These are phyloP conservation scores for Cadophora malorum DNA, from an alignment of 2,329 filamentous ascomycete species.

Conservation along the genomic window DNA sequence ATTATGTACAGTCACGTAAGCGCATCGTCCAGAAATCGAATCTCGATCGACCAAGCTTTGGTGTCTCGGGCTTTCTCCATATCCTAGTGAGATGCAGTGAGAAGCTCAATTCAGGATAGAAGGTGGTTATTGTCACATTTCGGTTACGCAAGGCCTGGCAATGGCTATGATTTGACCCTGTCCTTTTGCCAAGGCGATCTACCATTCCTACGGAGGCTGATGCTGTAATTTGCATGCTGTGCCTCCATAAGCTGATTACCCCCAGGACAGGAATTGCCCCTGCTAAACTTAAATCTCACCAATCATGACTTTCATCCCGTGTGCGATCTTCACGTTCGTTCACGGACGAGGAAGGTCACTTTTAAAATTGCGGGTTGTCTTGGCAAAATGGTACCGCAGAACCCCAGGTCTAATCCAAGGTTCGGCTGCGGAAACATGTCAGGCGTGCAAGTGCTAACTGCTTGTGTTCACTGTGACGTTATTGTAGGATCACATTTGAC, in stretches of 20 bases:
- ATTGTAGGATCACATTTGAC: not conserved
- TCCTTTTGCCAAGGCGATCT: not conserved
- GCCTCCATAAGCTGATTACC: slow-evolving; percentile 5
- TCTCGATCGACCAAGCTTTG: not conserved
- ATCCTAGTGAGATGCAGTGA: not conserved
- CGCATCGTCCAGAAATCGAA: not conserved
- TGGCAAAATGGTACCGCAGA: not conserved
- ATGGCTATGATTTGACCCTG: not conserved
- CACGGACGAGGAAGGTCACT: not conserved
- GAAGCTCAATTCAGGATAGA: not conserved
- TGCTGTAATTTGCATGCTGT: slow-evolving; percentile 15
- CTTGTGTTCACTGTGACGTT: not conserved
- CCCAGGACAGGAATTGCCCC: not conserved
- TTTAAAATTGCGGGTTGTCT: not conserved
- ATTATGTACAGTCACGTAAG: not conserved
- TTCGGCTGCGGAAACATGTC: not conserved
- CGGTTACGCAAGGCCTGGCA: not conserved
- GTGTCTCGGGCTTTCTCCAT: not conserved
- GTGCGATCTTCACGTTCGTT: not conserved
- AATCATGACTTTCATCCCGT: not conserved
- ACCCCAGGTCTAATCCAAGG: not conserved
- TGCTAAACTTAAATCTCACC: not conserved
- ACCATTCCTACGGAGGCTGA: slow-evolving; percentile 11
- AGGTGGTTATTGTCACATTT: not conserved
- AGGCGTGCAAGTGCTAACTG: not conserved